These are phyloP conservation scores for Wickerhamiella nectarea DNA, from an alignment of 805 yeast species.

Conservation along the genomic window DNA sequence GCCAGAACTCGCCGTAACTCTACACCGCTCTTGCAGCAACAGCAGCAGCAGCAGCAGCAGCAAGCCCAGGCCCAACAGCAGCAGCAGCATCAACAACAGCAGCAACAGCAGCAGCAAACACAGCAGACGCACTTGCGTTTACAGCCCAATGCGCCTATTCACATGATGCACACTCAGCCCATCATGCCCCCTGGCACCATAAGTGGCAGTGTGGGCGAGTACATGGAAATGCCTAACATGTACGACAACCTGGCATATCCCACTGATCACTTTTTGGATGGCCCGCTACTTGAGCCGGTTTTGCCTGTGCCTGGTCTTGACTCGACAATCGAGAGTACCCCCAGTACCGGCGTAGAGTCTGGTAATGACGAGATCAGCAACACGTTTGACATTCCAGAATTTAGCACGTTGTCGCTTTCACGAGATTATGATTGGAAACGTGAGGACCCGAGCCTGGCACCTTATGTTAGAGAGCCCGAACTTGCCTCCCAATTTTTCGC, in stretches of 20 bases:
- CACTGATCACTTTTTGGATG: neutral
- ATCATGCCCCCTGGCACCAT: conserved; percentile 6
- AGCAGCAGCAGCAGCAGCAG: neutral
- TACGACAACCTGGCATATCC: conserved; percentile 6
- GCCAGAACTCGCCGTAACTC: neutral
- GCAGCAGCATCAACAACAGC: neutral
- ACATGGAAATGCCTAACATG: conserved; percentile 2
- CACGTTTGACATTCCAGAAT: conserved; percentile 5
- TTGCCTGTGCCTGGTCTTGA: conserved; percentile 1
- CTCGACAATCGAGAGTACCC: conserved; percentile 5
- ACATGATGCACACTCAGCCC: neutral
- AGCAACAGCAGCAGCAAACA: neutral
- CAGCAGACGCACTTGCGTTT: neutral
- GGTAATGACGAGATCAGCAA: neutral
- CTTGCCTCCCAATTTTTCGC: conserved; percentile 4
- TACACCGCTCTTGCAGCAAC: neutral
- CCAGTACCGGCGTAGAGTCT: neutral
- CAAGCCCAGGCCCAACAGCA: neutral
- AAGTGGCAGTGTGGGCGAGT: conserved; percentile 3
- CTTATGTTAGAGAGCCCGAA: conserved; percentile 2
- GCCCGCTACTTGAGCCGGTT: neutral
- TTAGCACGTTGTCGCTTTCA: neutral
- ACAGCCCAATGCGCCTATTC: neutral
- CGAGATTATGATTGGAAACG: conserved; percentile 4
- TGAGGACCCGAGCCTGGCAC: conserved; percentile 7